These are phyloP conservation scores for Leccinum variabile DNA, from an alignment of 1,284 basidiomycete species.

Conservation along the genomic window DNA sequence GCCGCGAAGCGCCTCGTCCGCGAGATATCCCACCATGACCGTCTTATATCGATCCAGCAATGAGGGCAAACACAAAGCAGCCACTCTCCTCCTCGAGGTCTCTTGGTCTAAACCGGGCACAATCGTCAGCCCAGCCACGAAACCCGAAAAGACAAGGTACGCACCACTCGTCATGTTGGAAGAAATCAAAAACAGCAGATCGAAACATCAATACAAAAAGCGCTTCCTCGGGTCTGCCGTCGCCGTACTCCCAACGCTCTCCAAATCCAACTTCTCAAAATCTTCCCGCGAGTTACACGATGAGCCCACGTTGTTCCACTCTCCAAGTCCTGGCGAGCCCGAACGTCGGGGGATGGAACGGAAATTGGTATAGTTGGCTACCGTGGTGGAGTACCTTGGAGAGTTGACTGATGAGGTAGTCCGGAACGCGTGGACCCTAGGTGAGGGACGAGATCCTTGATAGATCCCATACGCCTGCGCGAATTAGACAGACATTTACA, in stretches of 20 bases:
- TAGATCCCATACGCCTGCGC: too few relatives aligned
- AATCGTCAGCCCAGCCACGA: not conserved
- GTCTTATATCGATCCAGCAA: slow-evolving; percentile 73
- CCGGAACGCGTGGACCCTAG: slow-evolving; percentile 71
- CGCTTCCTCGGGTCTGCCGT: slow-evolving; percentile 68
- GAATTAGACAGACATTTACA: too few relatives aligned
- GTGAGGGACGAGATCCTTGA: slow-evolving; percentile 67
- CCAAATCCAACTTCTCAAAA: slow-evolving; percentile 42
- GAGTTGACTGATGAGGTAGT: slow-evolving; percentile 68
- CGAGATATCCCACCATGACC: slow-evolving; percentile 72
- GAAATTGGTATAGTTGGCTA: slow-evolving; percentile 64
- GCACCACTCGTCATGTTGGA: slow-evolving; percentile 62
- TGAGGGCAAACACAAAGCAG: slow-evolving; percentile 66
- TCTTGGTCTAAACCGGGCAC: slow-evolving; percentile 51
- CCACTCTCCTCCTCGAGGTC: slow-evolving; percentile 59
- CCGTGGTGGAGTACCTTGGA: slow-evolving; percentile 76
- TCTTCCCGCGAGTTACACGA: slow-evolving; percentile 28
- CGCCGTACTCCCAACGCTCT: slow-evolving; percentile 60
- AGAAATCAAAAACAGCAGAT: slow-evolving; percentile 81
- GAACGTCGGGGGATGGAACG: slow-evolving; percentile 19
- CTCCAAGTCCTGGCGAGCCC: slow-evolving; percentile 16
- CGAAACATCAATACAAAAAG: slow-evolving; percentile 94
- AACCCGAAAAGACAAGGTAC: not conserved
- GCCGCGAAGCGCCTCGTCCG: slow-evolving; percentile 81
- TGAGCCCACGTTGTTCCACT: slow-evolving; percentile 9